phyloP scores from a whole-genome alignment of 1,139 yeast genomes.

The Candida glucosophila region DNA sequence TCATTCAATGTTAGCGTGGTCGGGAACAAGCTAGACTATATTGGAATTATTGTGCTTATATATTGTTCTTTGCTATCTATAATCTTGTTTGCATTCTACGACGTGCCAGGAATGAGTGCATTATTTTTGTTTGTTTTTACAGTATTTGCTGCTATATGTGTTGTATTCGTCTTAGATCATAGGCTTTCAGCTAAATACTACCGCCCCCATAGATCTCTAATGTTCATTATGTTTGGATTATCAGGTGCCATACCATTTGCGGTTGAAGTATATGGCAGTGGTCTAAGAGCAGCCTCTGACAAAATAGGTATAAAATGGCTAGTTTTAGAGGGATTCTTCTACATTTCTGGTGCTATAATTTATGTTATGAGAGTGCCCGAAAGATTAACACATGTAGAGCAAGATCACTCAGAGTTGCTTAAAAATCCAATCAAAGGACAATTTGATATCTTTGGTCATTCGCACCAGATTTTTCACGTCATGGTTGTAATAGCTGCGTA shows the following conservation, averaged over 20 bases:
- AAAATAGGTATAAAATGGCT: constrained; percentile 58
- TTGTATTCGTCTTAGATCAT: constrained; percentile 55
- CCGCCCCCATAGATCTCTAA: constrained; percentile 67
- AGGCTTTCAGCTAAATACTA: constrained; percentile 61
- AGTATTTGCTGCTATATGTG: constrained; percentile 52
- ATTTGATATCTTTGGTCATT: constrained; percentile 70
- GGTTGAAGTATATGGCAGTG: constrained; percentile 35
- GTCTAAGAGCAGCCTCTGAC: constrained; percentile 29
- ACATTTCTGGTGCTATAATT: constrained; percentile 69
- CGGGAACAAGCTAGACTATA: constrained; percentile 79
- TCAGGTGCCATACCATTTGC: constrained; percentile 68
- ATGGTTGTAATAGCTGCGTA: constrained; percentile 75
- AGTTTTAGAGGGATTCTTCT: constrained; percentile 59
- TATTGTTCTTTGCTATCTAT: constrained; percentile 69
- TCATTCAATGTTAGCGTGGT: constrained; percentile 50
- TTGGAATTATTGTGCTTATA: constrained; percentile 76
- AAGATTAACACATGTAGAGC: constrained; percentile 50
- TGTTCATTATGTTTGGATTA: constrained; percentile 77
- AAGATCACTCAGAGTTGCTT: constrained; percentile 11
- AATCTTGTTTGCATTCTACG: constrained; percentile 58
- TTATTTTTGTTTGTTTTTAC: constrained; percentile 43
- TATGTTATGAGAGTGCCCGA: constrained; percentile 82
- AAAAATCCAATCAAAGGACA: constrained; percentile 17
- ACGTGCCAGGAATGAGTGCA: constrained; percentile 30
- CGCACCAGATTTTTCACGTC: constrained; percentile 83